Base-by-base conservation (phyloP, 371 early-diverging fungal species). In the Mortierella sp. region DNA sequence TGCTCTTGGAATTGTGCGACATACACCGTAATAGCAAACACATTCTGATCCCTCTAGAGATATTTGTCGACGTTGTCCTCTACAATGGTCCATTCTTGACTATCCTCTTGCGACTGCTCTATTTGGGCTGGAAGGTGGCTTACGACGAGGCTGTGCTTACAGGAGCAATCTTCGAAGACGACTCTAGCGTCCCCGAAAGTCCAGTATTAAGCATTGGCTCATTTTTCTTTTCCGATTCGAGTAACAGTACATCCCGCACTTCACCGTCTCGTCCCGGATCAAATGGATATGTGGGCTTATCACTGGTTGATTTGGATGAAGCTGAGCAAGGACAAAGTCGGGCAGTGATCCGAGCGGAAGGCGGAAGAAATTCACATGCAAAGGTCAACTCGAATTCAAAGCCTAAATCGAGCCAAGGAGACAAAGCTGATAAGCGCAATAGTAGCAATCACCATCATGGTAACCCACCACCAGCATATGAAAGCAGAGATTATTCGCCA, bases 141-240 rank as follows among this genome's bases (percentile, higher is more conserved):
- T 80, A 80, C 22, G 81, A 80, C 23, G 81, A 80, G 68, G 81
- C 81, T 59, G 68, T 80, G 40, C 68, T 80, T 26, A 80, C 81
- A 19, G 81, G 81, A 32, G 71, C 81, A 12, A 80, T 80, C 17
- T 64, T 42, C 35, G 81, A 74, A 58, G 68, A 68, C 7, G 81
- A 73, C 6, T 43, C 65, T 3, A 73, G 40, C 15, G 34, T 40
- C 7, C 32, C 35, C 28, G 53, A 55, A 23, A 56, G 40, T 17
- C 57, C 68, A 26, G 40, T 64, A 2, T 45, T 67, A 13, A 66
- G 58, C 23, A 59, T 71, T n/a, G 57, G 68, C 22, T 67, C 71
- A 8, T 54, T 74, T 35, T 72, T 71, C 62, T 68, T 56, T 42
- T 58, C 60, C 5, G 43, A 40, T 45, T 35, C 56, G 5, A 31